These are phyloP conservation scores for Sporothrix variecibatus DNA, from an alignment of 2,329 filamentous ascomycete species.

Conservation along the genomic window DNA sequence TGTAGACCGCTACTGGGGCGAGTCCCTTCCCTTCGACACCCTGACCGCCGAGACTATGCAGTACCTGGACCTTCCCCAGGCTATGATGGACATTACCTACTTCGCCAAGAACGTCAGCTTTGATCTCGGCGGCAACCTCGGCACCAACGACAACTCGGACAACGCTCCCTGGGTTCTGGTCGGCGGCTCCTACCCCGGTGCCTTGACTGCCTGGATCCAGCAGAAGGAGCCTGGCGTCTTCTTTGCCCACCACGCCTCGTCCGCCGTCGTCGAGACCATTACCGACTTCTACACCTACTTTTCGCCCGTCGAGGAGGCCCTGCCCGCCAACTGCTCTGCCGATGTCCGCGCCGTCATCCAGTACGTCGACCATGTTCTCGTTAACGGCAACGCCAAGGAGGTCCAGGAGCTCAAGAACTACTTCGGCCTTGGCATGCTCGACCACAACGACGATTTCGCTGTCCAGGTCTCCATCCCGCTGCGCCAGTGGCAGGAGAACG, in stretches of 20 bases:
- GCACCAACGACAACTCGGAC: slow-evolving; percentile 45
- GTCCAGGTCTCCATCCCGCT: slow-evolving; percentile 29
- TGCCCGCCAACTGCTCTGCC: slow-evolving; percentile 56
- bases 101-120: slow-evolving; percentile 48
- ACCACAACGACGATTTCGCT: slow-evolving; percentile 46
- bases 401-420: slow-evolving; percentile 49
- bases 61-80: slow-evolving; percentile 45
- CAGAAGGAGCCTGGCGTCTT: slow-evolving; percentile 54
- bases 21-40: slow-evolving; percentile 41
- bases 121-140: slow-evolving; percentile 48
- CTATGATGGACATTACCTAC: slow-evolving; percentile 45
- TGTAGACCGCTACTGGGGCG: slow-evolving; percentile 44
- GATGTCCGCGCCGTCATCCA: slow-evolving; percentile 55
- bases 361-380: slow-evolving; percentile 51
- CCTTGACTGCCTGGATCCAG: slow-evolving; percentile 55
- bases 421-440: slow-evolving; percentile 49
- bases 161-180: slow-evolving; percentile 56
- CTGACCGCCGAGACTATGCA: slow-evolving; percentile 43
- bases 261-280: slow-evolving; percentile 55
- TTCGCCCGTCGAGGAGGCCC: slow-evolving; percentile 52
- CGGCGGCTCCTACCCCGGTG: slow-evolving; percentile 58
- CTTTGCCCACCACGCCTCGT: slow-evolving; percentile 58
- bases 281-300: slow-evolving; percentile 58
- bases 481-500: slow-evolving; percentile 56
- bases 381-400: slow-evolving; percentile 41